Evolutionary conservation across 2,329 filamentous ascomycete genomes (phyloP), one percentile per base, ranked within the genome.

Genomic region (Rutstroemia sydowiana): DNA sequence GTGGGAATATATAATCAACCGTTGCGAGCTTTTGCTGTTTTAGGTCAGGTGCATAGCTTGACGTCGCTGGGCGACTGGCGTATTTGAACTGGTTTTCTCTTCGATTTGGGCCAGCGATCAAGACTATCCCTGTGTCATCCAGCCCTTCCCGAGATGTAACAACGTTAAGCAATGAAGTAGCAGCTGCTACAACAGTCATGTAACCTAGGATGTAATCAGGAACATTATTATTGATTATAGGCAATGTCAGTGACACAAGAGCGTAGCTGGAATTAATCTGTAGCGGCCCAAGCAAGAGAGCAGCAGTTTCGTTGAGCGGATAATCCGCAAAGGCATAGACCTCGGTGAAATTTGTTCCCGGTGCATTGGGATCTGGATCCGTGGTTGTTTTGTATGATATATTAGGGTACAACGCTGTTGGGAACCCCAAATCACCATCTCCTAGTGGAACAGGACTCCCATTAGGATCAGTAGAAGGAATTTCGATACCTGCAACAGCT

Each of bases 211-310:
- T 78, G 56, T 85, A 82, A 3, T 71, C 71, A 39, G 70, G 66
- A 2, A 77, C 76, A 2, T 75, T 74, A 58, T 84, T 86, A 64
- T 85, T 82, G 54, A 87, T 77, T 48, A 96, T 81, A 0, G 90
- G 88, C 14, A 92, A 70, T 0, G 90, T 95, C 53, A 95, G 73
- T 2, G 90, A 95, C 11, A 95, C 66, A 10, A 96, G 71, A 20
- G 87, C 87, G 57, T 85, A 87, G 0, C 81, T 80, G 41, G 77
- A 70, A 65, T 95, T 93, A 57, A 93, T 69, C 21, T 79, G 73
- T 52, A 88, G 73, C 0, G 90, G 90, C 0, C 91, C 91, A 0
- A 93, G 75, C 1, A 95, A 70, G n/a, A 95, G 72, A 1, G 81
- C 81, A 5, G 70, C 73, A n/a, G 67, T 67, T 16, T 62, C 58